Evolutionary conservation across 805 yeast species (phyloP).

Genomic region (Komagataella phaffii): DNA sequence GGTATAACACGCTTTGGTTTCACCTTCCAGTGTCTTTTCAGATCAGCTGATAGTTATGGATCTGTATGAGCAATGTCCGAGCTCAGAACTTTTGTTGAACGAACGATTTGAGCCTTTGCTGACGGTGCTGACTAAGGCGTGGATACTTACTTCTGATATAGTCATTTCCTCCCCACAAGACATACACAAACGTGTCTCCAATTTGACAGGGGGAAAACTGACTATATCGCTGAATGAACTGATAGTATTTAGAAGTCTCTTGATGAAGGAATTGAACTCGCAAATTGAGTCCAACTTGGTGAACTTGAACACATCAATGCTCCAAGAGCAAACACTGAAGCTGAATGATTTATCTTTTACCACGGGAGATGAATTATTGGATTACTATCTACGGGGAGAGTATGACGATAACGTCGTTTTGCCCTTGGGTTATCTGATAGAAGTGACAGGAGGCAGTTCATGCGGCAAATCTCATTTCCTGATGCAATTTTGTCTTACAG

Average conservation of each 20-base stretch:
- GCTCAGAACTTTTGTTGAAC: slow-evolving; percentile 4
- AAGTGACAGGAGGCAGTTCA: slow-evolving; percentile 74
- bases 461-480: slow-evolving; percentile 78
- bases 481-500: slow-evolving; percentile 48
- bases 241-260: neutral
- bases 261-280: neutral
- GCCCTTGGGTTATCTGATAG: slow-evolving; percentile 43
- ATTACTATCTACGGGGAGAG: slow-evolving; percentile 29
- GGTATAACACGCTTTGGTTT: neutral
- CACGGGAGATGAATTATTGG: slow-evolving; percentile 39
- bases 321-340: neutral
- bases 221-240: neutral
- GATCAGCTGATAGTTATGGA: slow-evolving; percentile 4
- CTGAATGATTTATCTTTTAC: slow-evolving; percentile 19
- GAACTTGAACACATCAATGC: neutral
- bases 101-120: slow-evolving; percentile 1
- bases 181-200: neutral
- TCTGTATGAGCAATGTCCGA: slow-evolving; percentile 6
- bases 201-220: neutral
- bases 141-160: neutral
- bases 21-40: neutral
- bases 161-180: neutral
- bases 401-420: slow-evolving; percentile 26
- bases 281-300: neutral
- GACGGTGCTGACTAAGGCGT: neutral